Evolutionary conservation across 805 yeast genomes (phyloP), one percentile per base, ranked within the genome.

Genomic region (Starmerella powellii): DNA sequence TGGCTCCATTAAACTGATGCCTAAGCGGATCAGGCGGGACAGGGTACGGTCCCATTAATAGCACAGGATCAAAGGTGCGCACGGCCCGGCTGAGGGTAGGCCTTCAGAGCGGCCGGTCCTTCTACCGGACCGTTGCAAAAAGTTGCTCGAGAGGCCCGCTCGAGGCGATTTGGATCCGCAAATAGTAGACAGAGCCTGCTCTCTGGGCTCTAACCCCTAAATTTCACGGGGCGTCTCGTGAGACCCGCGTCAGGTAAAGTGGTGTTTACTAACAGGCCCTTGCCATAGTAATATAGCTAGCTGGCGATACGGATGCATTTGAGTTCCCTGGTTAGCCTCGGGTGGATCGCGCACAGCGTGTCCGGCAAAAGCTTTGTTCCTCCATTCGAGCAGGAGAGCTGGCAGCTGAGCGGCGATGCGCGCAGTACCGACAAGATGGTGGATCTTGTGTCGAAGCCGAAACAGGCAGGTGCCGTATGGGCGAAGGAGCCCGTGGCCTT

Each of bases 281-380:
- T 10, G 26, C 26, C 10, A 23, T 10, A 23, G 6, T 24, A 26
- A 30, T 31, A 32, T 33, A 23, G 6, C 26, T 10, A 23, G 10
- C 10, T 10, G 26, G 26, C 15, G 86, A 77, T 88, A 80, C 15
- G 36, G 34, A 34, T 21, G 38, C 15, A 19, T 21, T n/a, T 34
- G 19, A n/a, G 24, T 8, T 10, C 29, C 3, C 34, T 40, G 43
- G 19, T 20, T 3, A 32, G 15, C 28, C 23, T 36, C 15, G 36
- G 28, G 31, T 26, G 37, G 34, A 31, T 42, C n/a, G 34, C 29
- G 19, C 12, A 23, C 10, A 46, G 40, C 5, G 33, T 37, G 3
- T 38, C 45, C 24, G 23, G 34, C 15, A 20, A 33, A 18, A 33
- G 27, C 27, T 45, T 50, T 21, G 41, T 27, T 21, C 31, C 46